Evolutionary conservation across 768 basidiomycete species (phyloP).

Genomic region (Punctularia strigosozonata): DNA sequence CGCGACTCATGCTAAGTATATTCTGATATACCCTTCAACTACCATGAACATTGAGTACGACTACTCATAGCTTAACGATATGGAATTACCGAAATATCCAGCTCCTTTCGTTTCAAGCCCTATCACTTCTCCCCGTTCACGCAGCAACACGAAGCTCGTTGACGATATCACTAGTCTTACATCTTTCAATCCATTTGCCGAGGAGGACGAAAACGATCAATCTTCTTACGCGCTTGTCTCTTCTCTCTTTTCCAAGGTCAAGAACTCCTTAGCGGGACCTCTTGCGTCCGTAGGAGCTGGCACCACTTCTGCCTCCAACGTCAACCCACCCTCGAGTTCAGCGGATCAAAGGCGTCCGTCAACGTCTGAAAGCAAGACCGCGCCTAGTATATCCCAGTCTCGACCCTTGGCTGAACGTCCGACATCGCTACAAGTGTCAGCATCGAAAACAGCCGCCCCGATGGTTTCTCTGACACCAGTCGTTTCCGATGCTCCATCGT

Average conservation of each 20-base stretch:
- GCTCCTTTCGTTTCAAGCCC: slow-evolving; percentile 9
- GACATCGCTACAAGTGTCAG: slow-evolving; percentile 40
- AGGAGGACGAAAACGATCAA: slow-evolving; percentile 85
- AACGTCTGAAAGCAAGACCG: slow-evolving; percentile 27
- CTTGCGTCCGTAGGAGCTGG: slow-evolving; percentile 36
- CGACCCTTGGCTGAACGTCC: slow-evolving; percentile 45
- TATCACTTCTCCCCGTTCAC: slow-evolving; percentile 40
- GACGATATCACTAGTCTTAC: slow-evolving; percentile 68
- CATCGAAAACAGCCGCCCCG: slow-evolving; percentile 59
- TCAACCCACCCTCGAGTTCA: slow-evolving; percentile 17
- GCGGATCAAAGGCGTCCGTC: slow-evolving; percentile 54
- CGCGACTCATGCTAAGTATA: no score
- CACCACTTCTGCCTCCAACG: slow-evolving; percentile 17
- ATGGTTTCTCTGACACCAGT: slow-evolving; percentile 80
- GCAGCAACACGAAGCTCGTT: slow-evolving; percentile 42
- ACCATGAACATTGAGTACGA: slow-evolving; percentile 4
- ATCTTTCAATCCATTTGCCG: slow-evolving; percentile 86
- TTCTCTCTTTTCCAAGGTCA: slow-evolving; percentile 71
- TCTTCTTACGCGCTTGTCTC: slow-evolving; percentile 79
- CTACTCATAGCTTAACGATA: no score
- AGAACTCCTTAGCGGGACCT: slow-evolving; percentile 64
- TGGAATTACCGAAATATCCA: no score
- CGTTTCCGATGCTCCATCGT: slow-evolving; percentile 66
- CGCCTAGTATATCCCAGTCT: slow-evolving; percentile 34
- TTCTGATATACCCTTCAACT: no score